Conservation (phyloP, 257 asterid species). For the Primulina eburnea region DNA sequence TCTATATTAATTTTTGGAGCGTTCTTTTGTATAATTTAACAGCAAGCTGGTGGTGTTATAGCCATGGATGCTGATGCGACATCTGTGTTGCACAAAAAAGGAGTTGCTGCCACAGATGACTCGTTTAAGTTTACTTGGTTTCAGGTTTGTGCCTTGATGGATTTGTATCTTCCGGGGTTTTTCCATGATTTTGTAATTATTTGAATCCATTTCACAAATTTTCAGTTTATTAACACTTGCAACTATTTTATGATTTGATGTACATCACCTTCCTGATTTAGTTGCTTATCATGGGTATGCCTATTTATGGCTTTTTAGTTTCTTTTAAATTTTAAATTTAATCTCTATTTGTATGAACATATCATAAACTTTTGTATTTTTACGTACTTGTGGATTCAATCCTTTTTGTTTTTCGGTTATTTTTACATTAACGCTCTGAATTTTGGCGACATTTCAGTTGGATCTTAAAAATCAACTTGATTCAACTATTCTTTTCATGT, state of each 20-base stretch:
- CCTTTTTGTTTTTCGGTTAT: no score
- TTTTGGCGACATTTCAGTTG: no score
- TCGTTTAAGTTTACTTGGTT: conserved; percentile 79
- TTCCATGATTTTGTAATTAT: background rate
- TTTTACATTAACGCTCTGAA: no score
- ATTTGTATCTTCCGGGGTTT: background rate
- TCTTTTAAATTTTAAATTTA: background rate
- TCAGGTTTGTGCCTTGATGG: conserved; percentile 50
- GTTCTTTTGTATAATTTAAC: conserved; percentile 20
- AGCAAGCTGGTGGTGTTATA: conserved; percentile 78
- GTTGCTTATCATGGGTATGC: conserved; percentile 1
- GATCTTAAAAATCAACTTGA: no score
- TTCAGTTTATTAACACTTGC: conserved; percentile 1
- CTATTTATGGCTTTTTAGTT: background rate
- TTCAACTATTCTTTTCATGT: no score
- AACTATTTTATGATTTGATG: background rate
- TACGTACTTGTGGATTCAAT: no score
- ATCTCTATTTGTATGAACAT: background rate
- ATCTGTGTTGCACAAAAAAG: conserved; percentile 70
- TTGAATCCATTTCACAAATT: background rate
- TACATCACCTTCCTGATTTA: background rate
- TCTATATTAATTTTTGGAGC: conserved; percentile 13
- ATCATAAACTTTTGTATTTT: no score
- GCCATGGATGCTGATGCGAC: conserved; percentile 96
- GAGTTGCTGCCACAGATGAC: conserved; percentile 74